A percentile compares a stretch with the other conserved stretches of the same genome.
Conservation (phyloP, 441 rosid species). For the Dalechampia spathulata region DNA sequence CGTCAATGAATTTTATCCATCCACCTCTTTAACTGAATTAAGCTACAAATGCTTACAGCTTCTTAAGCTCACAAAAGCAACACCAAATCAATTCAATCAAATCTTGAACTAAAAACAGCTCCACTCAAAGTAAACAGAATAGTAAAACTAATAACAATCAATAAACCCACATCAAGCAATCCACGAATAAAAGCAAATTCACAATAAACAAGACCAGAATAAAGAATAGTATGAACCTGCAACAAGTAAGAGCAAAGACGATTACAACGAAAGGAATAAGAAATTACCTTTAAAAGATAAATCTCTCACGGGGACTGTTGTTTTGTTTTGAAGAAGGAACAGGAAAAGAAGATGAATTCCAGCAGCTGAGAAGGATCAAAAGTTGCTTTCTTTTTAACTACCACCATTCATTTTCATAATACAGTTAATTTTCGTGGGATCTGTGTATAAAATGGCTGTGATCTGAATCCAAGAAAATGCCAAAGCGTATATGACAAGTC, state of each 20-base stretch:
- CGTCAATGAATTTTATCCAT: conserved; percentile 6
- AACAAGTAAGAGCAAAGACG: background rate
- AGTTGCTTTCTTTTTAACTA: conserved; percentile 5
- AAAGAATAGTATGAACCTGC: background rate
- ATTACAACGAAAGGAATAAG: background rate
- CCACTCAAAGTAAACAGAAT: too few species aligned
- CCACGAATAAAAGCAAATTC: too few species aligned
- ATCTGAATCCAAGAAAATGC: too few species aligned
- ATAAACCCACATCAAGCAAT: background rate
- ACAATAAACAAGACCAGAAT: background rate
- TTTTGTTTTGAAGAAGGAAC: background rate
- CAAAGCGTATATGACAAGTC: too few species aligned
- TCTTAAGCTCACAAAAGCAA: background rate
- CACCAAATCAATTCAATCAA: background rate
- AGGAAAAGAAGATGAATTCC: background rate
- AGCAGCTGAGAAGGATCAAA: background rate
- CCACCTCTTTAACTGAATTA: background rate
- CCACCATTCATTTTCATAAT: conserved; percentile 22
- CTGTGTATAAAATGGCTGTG: conserved; percentile 13
- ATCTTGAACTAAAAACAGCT: background rate
- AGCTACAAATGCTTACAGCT: background rate
- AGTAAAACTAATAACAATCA: background rate
- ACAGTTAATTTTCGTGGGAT: conserved; percentile 26
- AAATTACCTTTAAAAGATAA: conserved; percentile 18
- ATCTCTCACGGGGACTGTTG: conserved; percentile 12